Evolutionary conservation across 2,329 filamentous ascomycete genomes (phyloP), one percentile per base, ranked within the genome.

Genomic region (Pseudogymnoascus sp.): DNA sequence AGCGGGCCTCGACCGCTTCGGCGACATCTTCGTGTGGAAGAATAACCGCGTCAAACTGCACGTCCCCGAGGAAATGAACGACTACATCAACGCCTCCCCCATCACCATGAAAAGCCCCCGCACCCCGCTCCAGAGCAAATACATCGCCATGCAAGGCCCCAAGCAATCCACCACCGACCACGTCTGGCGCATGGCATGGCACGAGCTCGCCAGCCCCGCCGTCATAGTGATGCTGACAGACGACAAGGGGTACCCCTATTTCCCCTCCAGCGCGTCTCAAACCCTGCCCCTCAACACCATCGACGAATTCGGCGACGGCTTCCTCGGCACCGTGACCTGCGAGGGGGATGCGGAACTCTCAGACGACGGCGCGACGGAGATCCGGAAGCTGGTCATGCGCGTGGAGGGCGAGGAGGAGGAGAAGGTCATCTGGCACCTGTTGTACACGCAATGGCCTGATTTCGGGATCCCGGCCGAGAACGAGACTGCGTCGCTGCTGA

Each of bases 141-240:
- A 95, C 75, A 96, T 99, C 69, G 94, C 92, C 61, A 97, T 95
- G 74, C 91, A 95, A 77, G 94, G 94, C 0, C 94, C 94, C 5
- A 96, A 92, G 71, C 75, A 81, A 65, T 83, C 84, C 25, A 90
- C 89, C 14, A 81, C 88, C 63, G 84, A 87, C 68, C 91, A 96
- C 72, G 90, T 96, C 67, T 99, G 93, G 90, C 90, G 94, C 72
- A 99, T 99, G 94, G 80, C 97, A 37, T 90, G 90, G 73, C 87
- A 95, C 70, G 91, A 95, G 75, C 61, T 72, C 8, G 75, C 76
- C 25, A 85, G 87, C 53, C 85, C 88, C 2, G 91, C 86, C 1
- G 91, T 97, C 63, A 88, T 97, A 62, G 87, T 97, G 63, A 97
- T 97, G 90, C 84, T 99, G 66, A 99, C 93, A 64, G 79, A 84